Percentiles rank a stretch among this genome's conserved stretches.
phyloP scores from a whole-genome alignment of 192 early-diverging fungal species.

The Backusella psychrophila region DNA sequence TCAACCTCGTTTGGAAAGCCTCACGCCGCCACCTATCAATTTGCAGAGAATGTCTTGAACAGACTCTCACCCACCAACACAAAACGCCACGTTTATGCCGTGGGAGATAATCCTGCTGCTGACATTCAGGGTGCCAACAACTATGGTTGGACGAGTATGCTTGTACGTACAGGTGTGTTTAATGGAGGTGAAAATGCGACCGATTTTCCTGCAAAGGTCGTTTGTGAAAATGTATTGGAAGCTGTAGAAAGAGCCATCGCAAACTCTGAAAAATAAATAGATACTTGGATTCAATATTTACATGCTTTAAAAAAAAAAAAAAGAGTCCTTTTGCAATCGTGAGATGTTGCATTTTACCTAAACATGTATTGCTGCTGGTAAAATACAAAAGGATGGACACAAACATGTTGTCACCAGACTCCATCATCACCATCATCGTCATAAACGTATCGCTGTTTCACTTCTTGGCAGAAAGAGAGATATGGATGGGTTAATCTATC shows the following conservation, averaged over 20 bases:
- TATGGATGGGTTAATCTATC: too few relatives aligned
- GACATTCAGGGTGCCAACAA: slow-evolving; percentile 77
- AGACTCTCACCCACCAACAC: slow-evolving; percentile 13
- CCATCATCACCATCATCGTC: too few relatives aligned
- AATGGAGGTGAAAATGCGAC: slow-evolving; percentile 51
- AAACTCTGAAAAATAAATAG: slow-evolving; percentile 1
- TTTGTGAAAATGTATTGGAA: slow-evolving; percentile 63
- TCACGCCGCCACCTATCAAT: slow-evolving; percentile 68
- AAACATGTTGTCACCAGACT: too few relatives aligned
- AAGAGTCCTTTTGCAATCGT: too few relatives aligned
- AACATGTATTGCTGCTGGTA: too few relatives aligned
- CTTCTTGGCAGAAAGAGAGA: too few relatives aligned
- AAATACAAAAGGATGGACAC: too few relatives aligned
- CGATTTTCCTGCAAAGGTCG: slow-evolving; percentile 51
- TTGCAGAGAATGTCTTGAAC: slow-evolving; percentile 54
- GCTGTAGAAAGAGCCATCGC: slow-evolving; percentile 53
- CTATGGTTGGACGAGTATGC: slow-evolving; percentile 68
- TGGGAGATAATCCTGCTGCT: slow-evolving; percentile 68
- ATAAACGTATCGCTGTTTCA: too few relatives aligned
- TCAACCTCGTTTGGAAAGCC: slow-evolving; percentile 85
- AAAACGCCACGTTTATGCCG: slow-evolving; percentile 43
- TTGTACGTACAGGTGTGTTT: slow-evolving; percentile 74
- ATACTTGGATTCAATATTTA: background rate
- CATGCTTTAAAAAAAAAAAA: too few relatives aligned
- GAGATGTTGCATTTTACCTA: too few relatives aligned